A percentile compares a stretch with the other conserved stretches of the same genome.
phyloP scores from a whole-genome alignment of 1,284 basidiomycete genomes.

The Porogramme epimiltina region DNA sequence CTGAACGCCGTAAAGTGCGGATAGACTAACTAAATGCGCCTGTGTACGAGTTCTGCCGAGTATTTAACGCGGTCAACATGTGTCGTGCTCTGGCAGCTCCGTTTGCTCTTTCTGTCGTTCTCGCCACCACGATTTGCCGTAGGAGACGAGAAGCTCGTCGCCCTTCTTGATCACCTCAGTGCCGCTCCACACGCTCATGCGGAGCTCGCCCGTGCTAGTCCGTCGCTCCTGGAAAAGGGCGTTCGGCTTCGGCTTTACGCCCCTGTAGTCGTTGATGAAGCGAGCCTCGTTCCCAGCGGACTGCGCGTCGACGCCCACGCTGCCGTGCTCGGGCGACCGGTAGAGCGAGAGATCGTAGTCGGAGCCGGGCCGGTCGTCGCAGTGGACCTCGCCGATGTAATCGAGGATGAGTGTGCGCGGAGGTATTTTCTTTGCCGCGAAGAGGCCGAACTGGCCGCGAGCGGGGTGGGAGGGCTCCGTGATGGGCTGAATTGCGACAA shows the following conservation, averaged over 20 bases:
- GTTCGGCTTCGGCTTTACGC: slow-evolving; percentile 68
- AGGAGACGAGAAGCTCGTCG: slow-evolving; percentile 86
- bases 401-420: slow-evolving; percentile 72
- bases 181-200: slow-evolving; percentile 77
- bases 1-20: too few species aligned
- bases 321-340: slow-evolving; percentile 54
- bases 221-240: slow-evolving; percentile 70
- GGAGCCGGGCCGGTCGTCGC: slow-evolving; percentile 66
- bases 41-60: too few species aligned
- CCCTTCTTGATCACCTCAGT: slow-evolving; percentile 70
- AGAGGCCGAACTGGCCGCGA: slow-evolving; percentile 81
- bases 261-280: slow-evolving; percentile 89
- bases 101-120: slow-evolving; percentile 33
- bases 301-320: slow-evolving; percentile 75
- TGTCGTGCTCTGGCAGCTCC: not conserved
- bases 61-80: too few species aligned
- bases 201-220: slow-evolving; percentile 60
- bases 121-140: slow-evolving; percentile 92
- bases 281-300: slow-evolving; percentile 81
- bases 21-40: too few species aligned
- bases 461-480: slow-evolving; percentile 40
- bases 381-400: slow-evolving; percentile 86
- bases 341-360: slow-evolving; percentile 88
- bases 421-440: slow-evolving; percentile 72
- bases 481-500: slow-evolving; percentile 28